A percentile compares a stretch with the other conserved stretches of the same genome.
Evolutionary conservation across 495 filamentous ascomycete genomes (phyloP).

Genomic region (Glarea lozoyensis): DNA sequence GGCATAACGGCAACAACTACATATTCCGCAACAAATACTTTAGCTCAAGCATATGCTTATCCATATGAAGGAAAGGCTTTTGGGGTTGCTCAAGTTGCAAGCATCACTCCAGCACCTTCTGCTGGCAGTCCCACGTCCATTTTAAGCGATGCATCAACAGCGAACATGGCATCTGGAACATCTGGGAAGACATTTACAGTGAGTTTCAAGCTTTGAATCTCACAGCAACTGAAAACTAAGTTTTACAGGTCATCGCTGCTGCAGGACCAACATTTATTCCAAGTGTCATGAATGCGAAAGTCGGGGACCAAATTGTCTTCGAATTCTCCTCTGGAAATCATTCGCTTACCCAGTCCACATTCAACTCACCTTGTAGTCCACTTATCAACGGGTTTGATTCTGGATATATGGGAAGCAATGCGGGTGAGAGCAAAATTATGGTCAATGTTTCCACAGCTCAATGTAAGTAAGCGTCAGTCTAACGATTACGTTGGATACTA

Average conservation of each 20-base stretch:
- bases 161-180: slow-evolving; percentile 1
- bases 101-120: background rate
- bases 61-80: slow-evolving; percentile 16
- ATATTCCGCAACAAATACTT: slow-evolving; percentile 9
- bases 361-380: slow-evolving; percentile 50
- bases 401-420: slow-evolving; percentile 51
- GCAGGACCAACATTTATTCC: slow-evolving; percentile 46
- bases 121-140: background rate
- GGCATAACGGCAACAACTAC: slow-evolving; percentile 3
- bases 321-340: slow-evolving; percentile 56
- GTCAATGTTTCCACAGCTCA: slow-evolving; percentile 45
- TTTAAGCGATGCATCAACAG: background rate
- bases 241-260: background rate
- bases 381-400: slow-evolving; percentile 52
- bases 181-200: too few relatives aligned
- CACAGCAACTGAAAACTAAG: background rate
- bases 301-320: slow-evolving; percentile 58
- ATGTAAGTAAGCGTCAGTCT: slow-evolving; percentile 43
- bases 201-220: background rate
- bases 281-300: slow-evolving; percentile 34
- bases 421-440: slow-evolving; percentile 44
- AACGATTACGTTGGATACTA: slow-evolving; percentile 40
- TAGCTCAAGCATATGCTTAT: slow-evolving; percentile 17
- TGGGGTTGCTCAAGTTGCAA: slow-evolving; percentile 8
- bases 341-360: slow-evolving; percentile 59